Conservation (phyloP, 2,329 filamentous ascomycete species). For the Trichoderma endophyticum region DNA sequence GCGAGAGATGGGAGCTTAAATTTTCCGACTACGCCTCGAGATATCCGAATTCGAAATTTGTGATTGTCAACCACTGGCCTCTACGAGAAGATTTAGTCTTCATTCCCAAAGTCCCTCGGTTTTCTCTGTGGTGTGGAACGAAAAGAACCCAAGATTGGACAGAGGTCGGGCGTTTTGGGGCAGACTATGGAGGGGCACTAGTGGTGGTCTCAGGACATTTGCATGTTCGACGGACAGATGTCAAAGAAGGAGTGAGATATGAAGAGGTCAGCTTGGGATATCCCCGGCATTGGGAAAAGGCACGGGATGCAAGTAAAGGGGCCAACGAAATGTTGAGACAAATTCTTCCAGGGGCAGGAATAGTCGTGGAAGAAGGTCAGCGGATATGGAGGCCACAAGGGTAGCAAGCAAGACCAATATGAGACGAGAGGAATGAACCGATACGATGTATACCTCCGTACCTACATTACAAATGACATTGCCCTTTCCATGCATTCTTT, state of each 20-base stretch:
- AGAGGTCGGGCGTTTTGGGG: neutral
- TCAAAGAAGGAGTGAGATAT: slow-evolving; percentile 11
- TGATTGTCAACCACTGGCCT: slow-evolving; percentile 10
- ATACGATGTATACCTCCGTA: neutral
- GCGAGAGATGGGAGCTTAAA: slow-evolving; percentile 5
- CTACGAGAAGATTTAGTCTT: slow-evolving; percentile 1
- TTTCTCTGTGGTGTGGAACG: slow-evolving; percentile 9
- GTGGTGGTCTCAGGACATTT: slow-evolving; percentile 4
- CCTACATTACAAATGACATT: neutral
- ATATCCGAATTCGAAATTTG: slow-evolving; percentile 1
- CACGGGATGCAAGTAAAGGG: neutral
- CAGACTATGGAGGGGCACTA: neutral
- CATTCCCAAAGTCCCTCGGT: slow-evolving; percentile 11
- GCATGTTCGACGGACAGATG: slow-evolving; percentile 6
- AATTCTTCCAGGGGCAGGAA: neutral
- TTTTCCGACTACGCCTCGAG: slow-evolving; percentile 1
- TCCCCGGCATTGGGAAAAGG: slow-evolving; percentile 4
- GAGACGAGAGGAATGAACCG: neutral
- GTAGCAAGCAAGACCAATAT: neutral
- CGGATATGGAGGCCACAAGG: slow-evolving; percentile 3
- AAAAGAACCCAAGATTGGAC: slow-evolving; percentile 3
- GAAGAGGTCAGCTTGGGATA: slow-evolving; percentile 13
- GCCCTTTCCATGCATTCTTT: neutral
- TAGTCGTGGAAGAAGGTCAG: neutral
- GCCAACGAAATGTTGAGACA: slow-evolving; percentile 11